Percentiles rank a stretch among this genome's conserved stretches.
phyloP scores from a whole-genome alignment of 495 filamentous ascomycete genomes.

The Jackrogersella minutella region DNA sequence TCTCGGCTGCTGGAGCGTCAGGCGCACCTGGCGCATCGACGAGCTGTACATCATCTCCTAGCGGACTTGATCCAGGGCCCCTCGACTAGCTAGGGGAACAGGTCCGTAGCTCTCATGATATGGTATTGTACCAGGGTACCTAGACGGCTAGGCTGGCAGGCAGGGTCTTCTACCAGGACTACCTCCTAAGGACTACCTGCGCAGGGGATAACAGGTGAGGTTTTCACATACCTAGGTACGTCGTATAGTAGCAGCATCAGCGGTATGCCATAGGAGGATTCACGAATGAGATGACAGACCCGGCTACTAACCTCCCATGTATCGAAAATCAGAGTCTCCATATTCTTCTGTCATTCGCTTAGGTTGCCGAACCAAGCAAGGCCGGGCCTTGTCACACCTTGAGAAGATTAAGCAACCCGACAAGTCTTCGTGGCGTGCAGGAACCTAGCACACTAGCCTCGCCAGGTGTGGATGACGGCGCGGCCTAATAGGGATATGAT shows the following conservation, averaged over 20 bases:
- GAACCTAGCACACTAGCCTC: conserved; percentile 30
- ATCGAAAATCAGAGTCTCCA: conserved; percentile 33
- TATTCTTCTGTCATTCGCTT: conserved; percentile 19
- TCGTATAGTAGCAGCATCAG: no score
- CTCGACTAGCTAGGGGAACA: not conserved
- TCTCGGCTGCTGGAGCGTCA: conserved; percentile 12
- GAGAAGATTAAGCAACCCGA: conserved; percentile 28
- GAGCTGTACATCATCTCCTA: conserved; percentile 6
- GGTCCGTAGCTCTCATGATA: no score
- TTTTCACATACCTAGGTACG: no score
- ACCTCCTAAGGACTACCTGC: not conserved
- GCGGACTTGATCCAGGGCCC: conserved; percentile 8
- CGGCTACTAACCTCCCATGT: conserved; percentile 13
- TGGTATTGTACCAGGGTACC: no score
- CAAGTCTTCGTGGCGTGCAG: conserved; percentile 35
- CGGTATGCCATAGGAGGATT: conserved; percentile 6
- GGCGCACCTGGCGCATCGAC: not conserved
- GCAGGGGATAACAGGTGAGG: conserved; percentile 3
- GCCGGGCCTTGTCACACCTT: conserved; percentile 22
- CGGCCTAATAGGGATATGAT: conserved; percentile 30
- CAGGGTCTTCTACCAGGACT: conserved; percentile 18
- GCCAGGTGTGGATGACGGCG: conserved; percentile 33
- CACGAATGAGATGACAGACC: conserved; percentile 22
- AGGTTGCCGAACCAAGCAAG: conserved; percentile 18
- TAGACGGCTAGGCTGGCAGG: not conserved